These are phyloP conservation scores for Sugiyamaella chiloensis DNA, from an alignment of 805 yeast species.

Conservation along the genomic window DNA sequence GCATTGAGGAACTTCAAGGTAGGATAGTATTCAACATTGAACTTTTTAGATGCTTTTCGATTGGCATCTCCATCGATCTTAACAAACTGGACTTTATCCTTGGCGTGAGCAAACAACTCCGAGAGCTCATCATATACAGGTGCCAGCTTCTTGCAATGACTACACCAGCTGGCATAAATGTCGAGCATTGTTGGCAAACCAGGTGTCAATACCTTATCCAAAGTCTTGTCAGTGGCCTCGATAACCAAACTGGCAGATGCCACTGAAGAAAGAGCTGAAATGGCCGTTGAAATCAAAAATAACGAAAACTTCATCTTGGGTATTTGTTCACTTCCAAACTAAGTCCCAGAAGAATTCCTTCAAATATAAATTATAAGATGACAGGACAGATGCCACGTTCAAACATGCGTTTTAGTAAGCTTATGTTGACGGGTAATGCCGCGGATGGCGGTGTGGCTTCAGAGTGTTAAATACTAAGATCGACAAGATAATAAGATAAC, in stretches of 20 bases:
- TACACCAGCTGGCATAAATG: slow-evolving; percentile 83
- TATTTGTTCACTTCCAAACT: too few species aligned
- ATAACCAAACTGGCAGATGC: slow-evolving; percentile 21
- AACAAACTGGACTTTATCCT: slow-evolving; percentile 45
- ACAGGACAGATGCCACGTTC: too few species aligned
- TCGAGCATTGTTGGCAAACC: slow-evolving; percentile 69
- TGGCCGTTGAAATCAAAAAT: not conserved
- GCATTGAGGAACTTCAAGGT: slow-evolving; percentile 56
- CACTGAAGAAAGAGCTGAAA: not conserved
- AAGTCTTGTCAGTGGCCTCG: slow-evolving; percentile 48
- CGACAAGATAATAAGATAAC: too few species aligned
- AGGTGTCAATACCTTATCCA: slow-evolving; percentile 54
- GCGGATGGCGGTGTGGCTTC: too few species aligned
- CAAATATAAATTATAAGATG: too few species aligned
- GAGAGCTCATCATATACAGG: slow-evolving; percentile 84
- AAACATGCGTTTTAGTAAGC: too few species aligned
- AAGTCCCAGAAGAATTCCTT: too few species aligned
- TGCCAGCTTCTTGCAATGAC: slow-evolving; percentile 86
- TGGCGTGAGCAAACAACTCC: slow-evolving; percentile 49
- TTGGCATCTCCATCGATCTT: slow-evolving; percentile 62
- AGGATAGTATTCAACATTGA: slow-evolving; percentile 63
- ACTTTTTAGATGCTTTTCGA: slow-evolving; percentile 47
- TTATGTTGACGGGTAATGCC: too few species aligned
- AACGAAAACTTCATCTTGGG: slow-evolving; percentile 1
- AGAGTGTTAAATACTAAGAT: too few species aligned